Conservation (phyloP, 495 filamentous ascomycete species). For the Penicillium cosmopolitanum region DNA sequence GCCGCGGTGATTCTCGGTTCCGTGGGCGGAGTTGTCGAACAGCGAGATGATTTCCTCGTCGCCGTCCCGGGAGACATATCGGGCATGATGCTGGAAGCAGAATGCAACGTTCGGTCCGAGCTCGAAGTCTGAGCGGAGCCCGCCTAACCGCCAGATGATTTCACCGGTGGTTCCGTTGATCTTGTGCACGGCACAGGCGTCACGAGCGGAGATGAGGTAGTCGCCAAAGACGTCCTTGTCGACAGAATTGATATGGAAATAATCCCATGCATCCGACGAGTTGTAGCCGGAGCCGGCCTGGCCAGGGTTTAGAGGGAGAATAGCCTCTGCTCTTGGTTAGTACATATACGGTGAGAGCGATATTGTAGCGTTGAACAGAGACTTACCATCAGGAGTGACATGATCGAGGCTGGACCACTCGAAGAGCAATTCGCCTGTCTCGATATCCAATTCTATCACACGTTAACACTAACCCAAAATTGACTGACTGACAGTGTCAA, state of each 20-base stretch:
- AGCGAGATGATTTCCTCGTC: slow-evolving; percentile 53
- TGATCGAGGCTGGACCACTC: slow-evolving; percentile 48
- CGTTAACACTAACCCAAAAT: background rate
- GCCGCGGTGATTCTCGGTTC: slow-evolving; percentile 45
- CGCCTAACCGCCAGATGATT: slow-evolving; percentile 60
- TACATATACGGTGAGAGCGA: background rate
- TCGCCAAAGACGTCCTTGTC: slow-evolving; percentile 47
- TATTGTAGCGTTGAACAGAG: background rate
- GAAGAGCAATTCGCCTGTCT: slow-evolving; percentile 43
- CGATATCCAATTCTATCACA: slow-evolving; percentile 39
- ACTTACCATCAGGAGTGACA: slow-evolving; percentile 46
- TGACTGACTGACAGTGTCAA: background rate
- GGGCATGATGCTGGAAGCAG: slow-evolving; percentile 63
- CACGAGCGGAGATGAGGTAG: slow-evolving; percentile 60
- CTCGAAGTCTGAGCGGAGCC: slow-evolving; percentile 47
- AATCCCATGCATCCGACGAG: slow-evolving; percentile 48
- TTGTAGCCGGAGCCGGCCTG: slow-evolving; percentile 54
- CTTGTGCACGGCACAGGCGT: slow-evolving; percentile 57
- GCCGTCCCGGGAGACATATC: slow-evolving; percentile 48
- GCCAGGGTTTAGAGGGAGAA: slow-evolving; percentile 55
- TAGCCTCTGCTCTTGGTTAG: slow-evolving; percentile 39
- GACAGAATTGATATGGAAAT: slow-evolving; percentile 45
- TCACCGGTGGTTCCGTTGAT: slow-evolving; percentile 59
- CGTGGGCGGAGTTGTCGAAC: slow-evolving; percentile 55
- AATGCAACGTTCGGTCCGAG: slow-evolving; percentile 50